Evolutionary conservation across 2,329 filamentous ascomycete species (phyloP).

Genomic region (Nannizziopsis arthrosporioides): DNA sequence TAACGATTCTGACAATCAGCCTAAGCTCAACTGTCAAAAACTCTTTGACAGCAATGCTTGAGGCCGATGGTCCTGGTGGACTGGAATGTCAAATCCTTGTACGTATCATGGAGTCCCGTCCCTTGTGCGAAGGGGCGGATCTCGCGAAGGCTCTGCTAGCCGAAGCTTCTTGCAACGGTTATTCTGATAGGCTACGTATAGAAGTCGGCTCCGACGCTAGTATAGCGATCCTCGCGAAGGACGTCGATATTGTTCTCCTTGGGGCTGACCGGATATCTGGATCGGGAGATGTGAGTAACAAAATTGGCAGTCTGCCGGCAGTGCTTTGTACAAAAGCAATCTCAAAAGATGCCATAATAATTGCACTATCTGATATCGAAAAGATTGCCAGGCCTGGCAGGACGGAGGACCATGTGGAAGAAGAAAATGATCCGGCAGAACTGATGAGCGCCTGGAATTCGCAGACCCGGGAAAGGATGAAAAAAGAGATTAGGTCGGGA

Average conservation of each 20-base stretch:
- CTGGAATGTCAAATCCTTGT: slow-evolving; percentile 29
- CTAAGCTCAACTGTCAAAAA: slow-evolving; percentile 49
- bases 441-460: slow-evolving; percentile 24
- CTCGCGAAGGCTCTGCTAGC: slow-evolving; percentile 39
- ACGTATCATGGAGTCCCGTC: slow-evolving; percentile 54
- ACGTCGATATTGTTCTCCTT: slow-evolving; percentile 49
- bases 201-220: slow-evolving; percentile 50
- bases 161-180: slow-evolving; percentile 18
- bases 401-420: slow-evolving; percentile 35
- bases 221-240: slow-evolving; percentile 41
- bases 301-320: slow-evolving; percentile 51
- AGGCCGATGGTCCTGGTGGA: not conserved
- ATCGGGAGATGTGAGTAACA: slow-evolving; percentile 52
- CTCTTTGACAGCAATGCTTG: slow-evolving; percentile 13
- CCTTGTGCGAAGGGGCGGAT: slow-evolving; percentile 52
- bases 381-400: slow-evolving; percentile 45
- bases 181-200: slow-evolving; percentile 29
- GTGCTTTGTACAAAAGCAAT: slow-evolving; percentile 45
- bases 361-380: slow-evolving; percentile 46
- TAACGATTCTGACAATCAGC: slow-evolving; percentile 50
- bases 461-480: not conserved
- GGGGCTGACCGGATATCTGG: slow-evolving; percentile 53
- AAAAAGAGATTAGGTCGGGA: slow-evolving; percentile 11
- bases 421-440: slow-evolving; percentile 45
- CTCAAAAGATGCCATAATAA: slow-evolving; percentile 41